Evolutionary conservation across 2,329 filamentous ascomycete genomes (phyloP).

Genomic region (Epichloe uncinata): DNA sequence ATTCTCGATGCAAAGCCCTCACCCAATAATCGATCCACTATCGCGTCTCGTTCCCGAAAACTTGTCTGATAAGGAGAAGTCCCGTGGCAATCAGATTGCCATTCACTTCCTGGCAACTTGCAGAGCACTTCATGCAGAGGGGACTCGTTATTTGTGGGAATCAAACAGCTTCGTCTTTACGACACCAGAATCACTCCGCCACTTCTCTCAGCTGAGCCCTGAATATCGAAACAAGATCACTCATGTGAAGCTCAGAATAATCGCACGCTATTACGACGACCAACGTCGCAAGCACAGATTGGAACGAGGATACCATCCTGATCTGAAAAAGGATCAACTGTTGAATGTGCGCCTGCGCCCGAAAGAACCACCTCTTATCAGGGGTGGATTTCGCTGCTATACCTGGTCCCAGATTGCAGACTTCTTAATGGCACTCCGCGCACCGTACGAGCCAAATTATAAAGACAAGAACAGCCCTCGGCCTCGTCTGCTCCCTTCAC

Average conservation of each 20-base stretch:
- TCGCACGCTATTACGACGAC: constrained; percentile 44
- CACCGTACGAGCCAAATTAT: constrained; percentile 32
- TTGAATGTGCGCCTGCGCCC: constrained; percentile 30
- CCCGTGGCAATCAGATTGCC: constrained; percentile 33
- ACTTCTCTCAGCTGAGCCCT: constrained; percentile 33
- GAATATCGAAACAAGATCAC: constrained; percentile 30
- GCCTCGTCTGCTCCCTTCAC: constrained; percentile 33
- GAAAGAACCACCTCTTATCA: constrained; percentile 31
- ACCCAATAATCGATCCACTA: constrained; percentile 41
- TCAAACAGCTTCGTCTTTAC: constrained; percentile 43
- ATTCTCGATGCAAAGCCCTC: constrained; percentile 33
- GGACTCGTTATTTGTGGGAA: constrained; percentile 34
- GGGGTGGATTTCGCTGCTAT: constrained; percentile 41
- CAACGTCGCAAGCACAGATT: constrained; percentile 29
- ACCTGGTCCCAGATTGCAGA: constrained; percentile 40
- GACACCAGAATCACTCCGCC: constrained; percentile 32
- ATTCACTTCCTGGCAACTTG: constrained; percentile 41
- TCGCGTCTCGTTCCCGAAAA: constrained; percentile 29
- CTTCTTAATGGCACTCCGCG: constrained; percentile 36
- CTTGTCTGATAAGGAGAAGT: constrained; percentile 29
- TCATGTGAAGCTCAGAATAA: constrained; percentile 36
- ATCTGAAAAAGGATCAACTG: constrained; percentile 26
- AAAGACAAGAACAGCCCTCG: constrained; percentile 21
- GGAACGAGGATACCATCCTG: constrained; percentile 28
- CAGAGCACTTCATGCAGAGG: constrained; percentile 35